These are phyloP conservation scores for Leccinum uliginosum DNA, from an alignment of 768 basidiomycete genomes.

Conservation along the genomic window DNA sequence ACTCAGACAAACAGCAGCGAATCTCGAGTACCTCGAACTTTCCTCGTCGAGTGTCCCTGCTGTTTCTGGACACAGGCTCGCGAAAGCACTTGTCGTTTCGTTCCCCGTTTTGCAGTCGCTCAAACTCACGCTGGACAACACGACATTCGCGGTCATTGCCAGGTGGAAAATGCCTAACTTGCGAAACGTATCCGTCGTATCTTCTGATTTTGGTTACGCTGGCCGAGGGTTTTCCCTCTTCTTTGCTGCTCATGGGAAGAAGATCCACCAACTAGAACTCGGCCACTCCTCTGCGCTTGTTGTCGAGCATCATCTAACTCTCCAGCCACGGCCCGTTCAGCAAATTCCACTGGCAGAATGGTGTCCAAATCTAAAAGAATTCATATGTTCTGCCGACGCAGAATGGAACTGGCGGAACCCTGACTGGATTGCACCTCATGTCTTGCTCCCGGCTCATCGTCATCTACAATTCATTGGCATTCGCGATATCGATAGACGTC, in stretches of 20 bases:
- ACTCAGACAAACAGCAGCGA: conserved; percentile 45
- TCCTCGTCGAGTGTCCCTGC: conserved; percentile 51
- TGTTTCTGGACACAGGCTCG: conserved; percentile 27
- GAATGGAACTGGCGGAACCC: conserved; percentile 80
- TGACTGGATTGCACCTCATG: conserved; percentile 78
- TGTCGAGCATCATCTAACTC: conserved; percentile 62
- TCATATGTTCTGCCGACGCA: conserved; percentile 73
- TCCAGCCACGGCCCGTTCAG: conserved; percentile 33
- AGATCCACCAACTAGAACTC: conserved; percentile 63
- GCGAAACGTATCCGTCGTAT: conserved; percentile 60
- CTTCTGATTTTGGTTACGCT: conserved; percentile 69
- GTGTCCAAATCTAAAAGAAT: conserved; percentile 66
- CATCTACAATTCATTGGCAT: conserved; percentile 64
- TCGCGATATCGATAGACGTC: conserved; percentile 62
- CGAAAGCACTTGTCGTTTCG: conserved; percentile 25
- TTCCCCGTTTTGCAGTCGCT: conserved; percentile 66
- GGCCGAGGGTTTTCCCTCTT: conserved; percentile 60
- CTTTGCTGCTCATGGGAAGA: conserved; percentile 60
- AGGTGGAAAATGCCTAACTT: conserved; percentile 64
- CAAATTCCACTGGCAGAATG: conserved; percentile 55
- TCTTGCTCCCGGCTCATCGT: conserved; percentile 62
- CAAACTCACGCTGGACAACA: conserved; percentile 67
- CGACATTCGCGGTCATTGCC: conserved; percentile 62
- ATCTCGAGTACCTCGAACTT: conserved; percentile 66
- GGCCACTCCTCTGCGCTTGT: conserved; percentile 67